Conservation (phyloP, 495 filamentous ascomycete species). For the Rusavskia elegans region DNA sequence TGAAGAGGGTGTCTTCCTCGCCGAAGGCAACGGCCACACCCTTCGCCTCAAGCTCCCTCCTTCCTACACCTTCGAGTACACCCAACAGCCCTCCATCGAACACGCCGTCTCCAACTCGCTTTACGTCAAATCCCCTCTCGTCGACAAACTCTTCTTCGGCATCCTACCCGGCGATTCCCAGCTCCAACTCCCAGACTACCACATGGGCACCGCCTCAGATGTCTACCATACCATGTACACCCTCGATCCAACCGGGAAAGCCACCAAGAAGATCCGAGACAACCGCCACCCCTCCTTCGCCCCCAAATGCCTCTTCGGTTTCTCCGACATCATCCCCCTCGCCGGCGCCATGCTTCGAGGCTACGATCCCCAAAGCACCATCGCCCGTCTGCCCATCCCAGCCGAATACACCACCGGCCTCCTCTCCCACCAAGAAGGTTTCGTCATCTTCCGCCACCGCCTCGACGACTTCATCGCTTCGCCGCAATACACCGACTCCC, state of each 20-base stretch:
- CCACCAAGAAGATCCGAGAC: background rate
- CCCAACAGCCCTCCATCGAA: background rate
- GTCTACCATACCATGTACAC: conserved; percentile 1
- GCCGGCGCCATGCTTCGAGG: conserved; percentile 5
- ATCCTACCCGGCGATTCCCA: conserved; percentile 4
- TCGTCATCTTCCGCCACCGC: conserved; percentile 6
- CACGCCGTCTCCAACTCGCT: background rate
- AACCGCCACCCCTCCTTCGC: background rate
- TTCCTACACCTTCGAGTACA: background rate
- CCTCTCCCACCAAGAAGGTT: conserved; percentile 5
- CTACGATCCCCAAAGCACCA: background rate
- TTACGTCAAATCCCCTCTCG: conserved; percentile 1
- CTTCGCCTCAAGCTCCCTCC: conserved; percentile 4
- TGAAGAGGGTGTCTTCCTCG: conserved; percentile 17
- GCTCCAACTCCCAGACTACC: background rate
- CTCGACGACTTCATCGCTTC: conserved; percentile 1
- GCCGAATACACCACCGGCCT: conserved; percentile 3
- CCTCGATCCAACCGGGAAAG: background rate
- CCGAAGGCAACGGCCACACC: conserved; percentile 17
- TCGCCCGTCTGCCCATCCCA: conserved; percentile 4
- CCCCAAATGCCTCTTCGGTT: conserved; percentile 3
- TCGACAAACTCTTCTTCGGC: conserved; percentile 10
- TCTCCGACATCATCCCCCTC: conserved; percentile 5
- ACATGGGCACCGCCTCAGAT: background rate
- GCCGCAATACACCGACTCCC: background rate